These are phyloP conservation scores for Suillus subluteus DNA, from an alignment of 768 basidiomycete genomes.

Conservation along the genomic window DNA sequence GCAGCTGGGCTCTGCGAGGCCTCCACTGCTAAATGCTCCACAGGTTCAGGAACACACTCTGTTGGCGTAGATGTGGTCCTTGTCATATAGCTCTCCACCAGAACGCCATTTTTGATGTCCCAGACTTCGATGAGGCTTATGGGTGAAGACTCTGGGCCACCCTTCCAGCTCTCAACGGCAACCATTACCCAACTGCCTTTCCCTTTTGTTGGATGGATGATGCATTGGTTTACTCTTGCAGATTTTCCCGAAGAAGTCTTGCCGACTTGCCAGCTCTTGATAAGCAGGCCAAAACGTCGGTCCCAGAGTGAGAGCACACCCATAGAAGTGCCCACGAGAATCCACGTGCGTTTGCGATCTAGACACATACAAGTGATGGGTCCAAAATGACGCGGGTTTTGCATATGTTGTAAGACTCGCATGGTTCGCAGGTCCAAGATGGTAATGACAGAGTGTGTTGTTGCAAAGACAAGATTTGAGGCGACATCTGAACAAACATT, in stretches of 20 bases:
- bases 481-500: slow-evolving; percentile 54
- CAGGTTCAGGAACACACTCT: slow-evolving; percentile 56
- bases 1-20: slow-evolving; percentile 67
- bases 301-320: slow-evolving; percentile 94
- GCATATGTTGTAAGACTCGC: slow-evolving; percentile 73
- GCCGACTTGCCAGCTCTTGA: slow-evolving; percentile 87
- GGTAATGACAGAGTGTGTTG: slow-evolving; percentile 75
- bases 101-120: slow-evolving; percentile 82
- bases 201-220: slow-evolving; percentile 85
- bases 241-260: slow-evolving; percentile 53
- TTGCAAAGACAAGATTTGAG: slow-evolving; percentile 85
- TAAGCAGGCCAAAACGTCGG: slow-evolving; percentile 85
- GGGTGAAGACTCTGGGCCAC: slow-evolving; percentile 42
- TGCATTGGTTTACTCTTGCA: slow-evolving; percentile 71
- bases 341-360: slow-evolving; percentile 85
- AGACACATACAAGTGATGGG: slow-evolving; percentile 85
- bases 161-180: slow-evolving; percentile 60
- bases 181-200: slow-evolving; percentile 92
- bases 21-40: slow-evolving; percentile 53
- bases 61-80: slow-evolving; percentile 47
- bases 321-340: slow-evolving; percentile 83
- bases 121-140: slow-evolving; percentile 78
- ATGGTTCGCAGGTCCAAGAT: slow-evolving; percentile 87
- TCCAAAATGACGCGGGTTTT: slow-evolving; percentile 85
- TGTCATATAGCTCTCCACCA: slow-evolving; percentile 82